Conservation (phyloP, 495 filamentous ascomycete species). For the Parathielavia appendiculata region DNA sequence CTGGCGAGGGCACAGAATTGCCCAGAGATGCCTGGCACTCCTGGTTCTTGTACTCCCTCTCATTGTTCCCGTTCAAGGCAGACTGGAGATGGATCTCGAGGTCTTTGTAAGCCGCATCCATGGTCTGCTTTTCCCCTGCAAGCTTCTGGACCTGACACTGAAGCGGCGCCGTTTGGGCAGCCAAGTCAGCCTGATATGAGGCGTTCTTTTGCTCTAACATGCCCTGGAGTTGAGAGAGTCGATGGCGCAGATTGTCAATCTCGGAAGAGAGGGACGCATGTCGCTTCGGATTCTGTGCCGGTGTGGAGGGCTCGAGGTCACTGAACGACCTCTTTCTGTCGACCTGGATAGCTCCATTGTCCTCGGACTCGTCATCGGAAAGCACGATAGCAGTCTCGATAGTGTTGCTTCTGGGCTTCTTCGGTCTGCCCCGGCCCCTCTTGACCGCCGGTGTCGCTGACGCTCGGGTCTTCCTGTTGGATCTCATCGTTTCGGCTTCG, state of each 20-base stretch:
- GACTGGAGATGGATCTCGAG: not conserved
- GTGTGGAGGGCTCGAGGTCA: not conserved
- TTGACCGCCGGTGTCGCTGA: not conserved
- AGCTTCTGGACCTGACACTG: not conserved
- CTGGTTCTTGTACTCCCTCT: not conserved
- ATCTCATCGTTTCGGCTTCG: not conserved
- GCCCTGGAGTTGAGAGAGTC: not conserved
- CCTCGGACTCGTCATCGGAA: conserved; percentile 3
- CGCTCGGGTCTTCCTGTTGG: not conserved
- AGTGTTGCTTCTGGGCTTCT: conserved; percentile 12
- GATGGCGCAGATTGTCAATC: not conserved
- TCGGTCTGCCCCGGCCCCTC: conserved; percentile 2
- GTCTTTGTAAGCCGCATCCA: not conserved
- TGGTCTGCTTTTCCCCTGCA: not conserved
- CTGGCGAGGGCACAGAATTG: too few relatives aligned
- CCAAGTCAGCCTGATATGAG: not conserved
- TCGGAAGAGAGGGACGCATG: not conserved
- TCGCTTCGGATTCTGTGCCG: not conserved
- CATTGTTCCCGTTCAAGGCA: not conserved
- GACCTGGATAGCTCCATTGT: not conserved
- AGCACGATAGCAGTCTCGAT: conserved; percentile 10
- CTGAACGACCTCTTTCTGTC: not conserved
- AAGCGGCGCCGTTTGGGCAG: not conserved
- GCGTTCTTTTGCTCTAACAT: not conserved
- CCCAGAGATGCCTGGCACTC: not conserved